Conservation (phyloP, 495 filamentous ascomycete genomes). For the Friedmanniomyces endolithicus region DNA sequence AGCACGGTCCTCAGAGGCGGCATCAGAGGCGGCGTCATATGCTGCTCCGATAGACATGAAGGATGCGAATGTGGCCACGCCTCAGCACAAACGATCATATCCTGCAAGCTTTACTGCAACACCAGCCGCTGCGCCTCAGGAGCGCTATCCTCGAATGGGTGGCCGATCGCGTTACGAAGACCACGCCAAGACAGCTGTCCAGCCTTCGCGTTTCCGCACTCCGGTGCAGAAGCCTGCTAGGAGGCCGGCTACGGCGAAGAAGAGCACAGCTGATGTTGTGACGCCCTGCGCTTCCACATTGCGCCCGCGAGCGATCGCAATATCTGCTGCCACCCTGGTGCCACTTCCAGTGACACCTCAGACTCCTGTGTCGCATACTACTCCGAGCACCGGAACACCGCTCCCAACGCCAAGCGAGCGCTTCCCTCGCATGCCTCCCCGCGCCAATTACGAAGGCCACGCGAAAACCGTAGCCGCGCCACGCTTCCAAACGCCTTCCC, state of each 20-base stretch:
- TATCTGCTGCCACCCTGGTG: no score
- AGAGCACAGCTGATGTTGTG: background rate
- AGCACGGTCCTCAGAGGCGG: background rate
- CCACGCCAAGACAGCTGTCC: constrained; percentile 7
- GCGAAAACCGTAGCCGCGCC: constrained; percentile 9
- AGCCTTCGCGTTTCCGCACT: constrained; percentile 1
- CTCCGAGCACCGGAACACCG: background rate
- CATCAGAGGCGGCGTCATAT: background rate
- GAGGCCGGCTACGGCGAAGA: background rate
- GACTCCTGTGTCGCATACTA: background rate
- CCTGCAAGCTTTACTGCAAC: background rate
- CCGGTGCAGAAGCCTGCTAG: background rate
- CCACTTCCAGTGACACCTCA: background rate
- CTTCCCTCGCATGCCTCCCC: constrained; percentile 1
- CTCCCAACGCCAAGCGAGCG: constrained; percentile 4
- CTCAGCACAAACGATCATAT: background rate
- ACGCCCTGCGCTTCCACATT: background rate
- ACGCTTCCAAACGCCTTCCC: constrained; percentile 12
- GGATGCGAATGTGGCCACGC: background rate
- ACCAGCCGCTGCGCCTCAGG: background rate
- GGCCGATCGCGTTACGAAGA: background rate
- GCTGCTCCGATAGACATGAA: background rate
- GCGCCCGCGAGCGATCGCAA: background rate
- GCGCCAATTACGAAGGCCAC: background rate
- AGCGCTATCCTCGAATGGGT: constrained; percentile 5